Base-by-base conservation (phyloP, 1,139 yeast species). In the Lipomyces yarrowii region DNA sequence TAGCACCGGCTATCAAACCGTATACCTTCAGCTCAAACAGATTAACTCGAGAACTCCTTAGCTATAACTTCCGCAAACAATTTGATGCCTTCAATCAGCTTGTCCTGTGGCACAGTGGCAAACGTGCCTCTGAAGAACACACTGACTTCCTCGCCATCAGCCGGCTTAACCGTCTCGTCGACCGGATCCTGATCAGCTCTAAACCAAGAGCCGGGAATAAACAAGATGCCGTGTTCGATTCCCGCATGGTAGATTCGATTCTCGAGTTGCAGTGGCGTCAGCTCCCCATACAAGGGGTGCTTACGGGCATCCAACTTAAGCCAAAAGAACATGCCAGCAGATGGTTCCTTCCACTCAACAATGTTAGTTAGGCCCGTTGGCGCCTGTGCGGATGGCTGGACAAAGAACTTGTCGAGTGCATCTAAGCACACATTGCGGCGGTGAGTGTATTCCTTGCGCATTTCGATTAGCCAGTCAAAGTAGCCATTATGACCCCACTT, bases 171-270 rank as follows among this genome's bases (percentile, higher is more conserved):
- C n/a, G 23, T 35, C 35, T n/a, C 48, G 15, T 62, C 63, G 46
- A 57, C 61, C 0, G 69, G 70, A 26, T 60, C 53, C 55, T 64
- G 69, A n/a, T 58, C 67, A 11, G 66, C 68, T 15, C 60, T 26
- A 82, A 92, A 92, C 97, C 97, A 92, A 63, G 94, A 90, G 37
- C 97, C 97, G 57, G 96, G 96, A 71, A 90, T 88, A 85, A 92
- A 82, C 74, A 90, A 83, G 70, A 89, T 84, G 32, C 96, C 94
- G 70, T 83, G 80, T 70, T 84, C 81, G 69, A 91, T 81, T 23
- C 86, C 88, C 69, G 81, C 81, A 73, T 89, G 88, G 78, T 87
- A 90, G 59, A 91, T 75, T 42, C 86, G 84, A 46, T 73, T 77
- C 80, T 91, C 96, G 64, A 91, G 84, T 73, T 84, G 82, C 59